These are phyloP conservation scores for Cryptosporidium sp. DNA, from an alignment of 169 alveolate genomes.

Conservation along the genomic window DNA sequence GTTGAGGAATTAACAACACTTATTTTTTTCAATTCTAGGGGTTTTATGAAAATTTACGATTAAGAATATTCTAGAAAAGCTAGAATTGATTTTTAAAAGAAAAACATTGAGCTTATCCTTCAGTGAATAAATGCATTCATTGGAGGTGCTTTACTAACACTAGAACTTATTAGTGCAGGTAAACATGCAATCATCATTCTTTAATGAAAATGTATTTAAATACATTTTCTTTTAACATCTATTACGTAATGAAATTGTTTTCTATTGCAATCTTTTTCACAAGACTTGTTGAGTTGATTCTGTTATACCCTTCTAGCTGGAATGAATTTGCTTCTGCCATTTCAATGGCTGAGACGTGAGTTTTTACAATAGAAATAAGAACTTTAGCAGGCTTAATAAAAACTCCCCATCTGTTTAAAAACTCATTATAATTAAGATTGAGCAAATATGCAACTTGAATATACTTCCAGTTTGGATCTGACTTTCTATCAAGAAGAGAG, in stretches of 20 bases:
- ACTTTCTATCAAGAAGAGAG: conserved; percentile 37
- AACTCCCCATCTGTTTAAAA: conserved; percentile 31
- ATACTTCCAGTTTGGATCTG: conserved; percentile 37
- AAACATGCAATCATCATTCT: too few relatives aligned
- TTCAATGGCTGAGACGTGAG: conserved; percentile 8
- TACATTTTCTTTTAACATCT: background rate
- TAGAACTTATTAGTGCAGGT: too few relatives aligned
- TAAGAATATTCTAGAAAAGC: background rate
- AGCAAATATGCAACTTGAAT: conserved; percentile 24
- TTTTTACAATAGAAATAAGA: conserved; percentile 1
- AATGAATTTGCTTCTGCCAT: conserved; percentile 31
- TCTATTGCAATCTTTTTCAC: conserved; percentile 27
- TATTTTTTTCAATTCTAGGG: background rate
- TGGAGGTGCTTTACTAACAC: too few relatives aligned
- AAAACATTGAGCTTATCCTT: background rate
- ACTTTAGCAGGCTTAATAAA: conserved; percentile 35
- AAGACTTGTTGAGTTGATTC: conserved; percentile 34
- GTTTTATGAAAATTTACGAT: background rate
- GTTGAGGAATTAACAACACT: background rate
- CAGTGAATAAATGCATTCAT: too few relatives aligned
- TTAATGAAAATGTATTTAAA: too few relatives aligned
- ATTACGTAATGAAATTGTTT: conserved; percentile 28
- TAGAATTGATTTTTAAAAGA: background rate
- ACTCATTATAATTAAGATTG: conserved; percentile 33
- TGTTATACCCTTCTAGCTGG: conserved; percentile 28